Percentiles rank a stretch among this genome's conserved stretches.
These are phyloP conservation scores for Colletotrichum viniferum DNA, from an alignment of 2,329 filamentous ascomycete species.

Conservation along the genomic window DNA sequence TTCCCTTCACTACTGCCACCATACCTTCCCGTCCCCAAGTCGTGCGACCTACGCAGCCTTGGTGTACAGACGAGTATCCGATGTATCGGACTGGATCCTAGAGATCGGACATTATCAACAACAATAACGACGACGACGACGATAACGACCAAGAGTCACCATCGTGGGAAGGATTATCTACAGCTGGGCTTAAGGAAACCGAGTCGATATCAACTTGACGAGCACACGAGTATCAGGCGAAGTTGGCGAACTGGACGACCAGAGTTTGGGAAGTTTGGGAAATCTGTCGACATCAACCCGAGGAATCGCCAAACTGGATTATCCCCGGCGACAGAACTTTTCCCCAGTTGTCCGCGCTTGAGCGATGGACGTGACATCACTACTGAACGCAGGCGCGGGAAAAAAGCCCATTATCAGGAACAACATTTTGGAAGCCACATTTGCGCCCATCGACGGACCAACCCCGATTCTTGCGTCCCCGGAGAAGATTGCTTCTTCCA, in stretches of 20 bases:
- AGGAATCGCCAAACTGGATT: constrained; percentile 18
- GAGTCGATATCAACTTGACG: not conserved
- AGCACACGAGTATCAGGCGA: not conserved
- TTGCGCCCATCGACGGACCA: constrained; percentile 2
- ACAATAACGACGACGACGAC: not conserved
- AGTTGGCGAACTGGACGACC: not conserved
- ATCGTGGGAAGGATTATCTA: not conserved
- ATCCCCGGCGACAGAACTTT: constrained; percentile 7
- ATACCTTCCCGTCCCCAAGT: constrained; percentile 8
- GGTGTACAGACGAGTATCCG: constrained; percentile 21
- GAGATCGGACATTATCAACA: constrained; percentile 7
- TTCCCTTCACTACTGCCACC: constrained; percentile 7
- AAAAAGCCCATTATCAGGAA: constrained; percentile 19
- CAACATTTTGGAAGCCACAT: constrained; percentile 11
- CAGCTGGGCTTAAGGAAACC: not conserved
- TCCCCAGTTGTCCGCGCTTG: constrained; percentile 20
- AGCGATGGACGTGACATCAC: constrained; percentile 27
- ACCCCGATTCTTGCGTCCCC: constrained; percentile 6
- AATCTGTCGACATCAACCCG: not conserved
- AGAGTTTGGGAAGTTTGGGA: not conserved
- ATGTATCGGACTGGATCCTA: constrained; percentile 22
- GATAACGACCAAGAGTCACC: not conserved
- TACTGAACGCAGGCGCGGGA: constrained; percentile 24
- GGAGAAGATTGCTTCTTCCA: constrained; percentile 18
- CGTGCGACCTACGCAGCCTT: constrained; percentile 15